These are phyloP conservation scores for Ceratonia siliqua DNA, from an alignment of 306 rosid genomes.

Conservation along the genomic window DNA sequence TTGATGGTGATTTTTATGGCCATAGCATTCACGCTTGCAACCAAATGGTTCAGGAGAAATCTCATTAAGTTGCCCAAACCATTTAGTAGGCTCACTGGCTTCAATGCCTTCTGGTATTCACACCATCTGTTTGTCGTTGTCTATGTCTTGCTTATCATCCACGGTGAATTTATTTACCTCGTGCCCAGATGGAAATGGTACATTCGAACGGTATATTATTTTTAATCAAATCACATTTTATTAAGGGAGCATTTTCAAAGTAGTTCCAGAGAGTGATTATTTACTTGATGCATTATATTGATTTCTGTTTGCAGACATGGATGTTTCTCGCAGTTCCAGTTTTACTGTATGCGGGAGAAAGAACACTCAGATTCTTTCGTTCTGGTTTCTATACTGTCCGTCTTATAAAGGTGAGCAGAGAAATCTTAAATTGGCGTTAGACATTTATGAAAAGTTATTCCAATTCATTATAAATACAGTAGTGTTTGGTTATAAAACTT, in stretches of 20 bases:
- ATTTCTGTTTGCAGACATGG: constrained; percentile 79
- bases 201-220: constrained; percentile 69
- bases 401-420: constrained; percentile 73
- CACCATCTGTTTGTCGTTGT: constrained; percentile 96
- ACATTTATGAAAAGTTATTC: constrained; percentile 2
- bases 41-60: constrained; percentile 87
- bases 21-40: constrained; percentile 89
- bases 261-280: constrained; percentile 5
- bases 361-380: constrained; percentile 83
- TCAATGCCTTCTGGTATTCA: constrained; percentile 98
- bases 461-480: constrained; percentile 5
- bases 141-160: constrained; percentile 78
- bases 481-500: background rate
- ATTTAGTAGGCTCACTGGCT: constrained; percentile 87
- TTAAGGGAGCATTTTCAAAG: constrained; percentile 5
- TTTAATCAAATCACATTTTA: constrained; percentile 2
- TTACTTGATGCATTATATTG: constrained; percentile 22
- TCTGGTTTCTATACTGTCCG: constrained; percentile 83
- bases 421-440: constrained; percentile 12
- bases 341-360: constrained; percentile 90
- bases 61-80: constrained; percentile 90
- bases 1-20: constrained; percentile 77
- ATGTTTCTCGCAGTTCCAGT: constrained; percentile 89
- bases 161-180: constrained; percentile 72
- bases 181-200: constrained; percentile 78